Evolutionary conservation across 2,329 filamentous ascomycete species (phyloP).

Genomic region (Penicillium sp.): DNA sequence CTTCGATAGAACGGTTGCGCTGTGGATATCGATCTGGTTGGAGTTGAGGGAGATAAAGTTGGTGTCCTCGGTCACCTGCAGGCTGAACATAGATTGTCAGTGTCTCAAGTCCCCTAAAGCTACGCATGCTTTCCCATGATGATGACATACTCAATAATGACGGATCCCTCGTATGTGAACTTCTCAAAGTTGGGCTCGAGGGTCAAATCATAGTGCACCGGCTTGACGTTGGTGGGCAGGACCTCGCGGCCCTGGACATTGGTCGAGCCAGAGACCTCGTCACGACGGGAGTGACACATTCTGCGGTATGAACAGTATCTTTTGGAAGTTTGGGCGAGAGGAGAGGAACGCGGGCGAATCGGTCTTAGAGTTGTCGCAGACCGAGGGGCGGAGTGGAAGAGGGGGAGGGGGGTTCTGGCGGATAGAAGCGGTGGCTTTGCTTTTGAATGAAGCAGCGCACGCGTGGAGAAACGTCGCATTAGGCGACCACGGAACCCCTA

Average conservation of each 20-base stretch:
- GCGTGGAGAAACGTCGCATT: constrained; percentile 39
- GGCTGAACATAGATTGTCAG: constrained; percentile 41
- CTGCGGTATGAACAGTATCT: constrained; percentile 75
- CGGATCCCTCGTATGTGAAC: constrained; percentile 82
- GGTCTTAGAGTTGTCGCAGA: constrained; percentile 22
- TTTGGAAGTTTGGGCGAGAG: constrained; percentile 36
- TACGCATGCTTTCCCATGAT: neutral
- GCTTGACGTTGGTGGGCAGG: constrained; percentile 86
- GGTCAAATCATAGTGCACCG: constrained; percentile 87
- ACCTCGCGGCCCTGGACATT: constrained; percentile 74
- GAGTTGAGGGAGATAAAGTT: constrained; percentile 85
- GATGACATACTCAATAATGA: constrained; percentile 71
- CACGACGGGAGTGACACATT: constrained; percentile 69
- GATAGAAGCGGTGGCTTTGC: constrained; percentile 37
- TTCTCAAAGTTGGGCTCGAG: constrained; percentile 88
- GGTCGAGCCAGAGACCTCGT: constrained; percentile 57
- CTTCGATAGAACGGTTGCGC: constrained; percentile 63
- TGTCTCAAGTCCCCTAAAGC: neutral
- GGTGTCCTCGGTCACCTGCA: constrained; percentile 82
- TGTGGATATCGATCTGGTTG: constrained; percentile 80
- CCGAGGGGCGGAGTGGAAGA: constrained; percentile 27
- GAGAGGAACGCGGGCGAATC: constrained; percentile 24
- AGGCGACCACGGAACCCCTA: constrained; percentile 11
- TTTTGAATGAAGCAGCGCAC: constrained; percentile 36
- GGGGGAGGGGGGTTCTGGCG: constrained; percentile 29